These are phyloP conservation scores for Neurospora tetraspora DNA, from an alignment of 495 filamentous ascomycete species.

Conservation along the genomic window DNA sequence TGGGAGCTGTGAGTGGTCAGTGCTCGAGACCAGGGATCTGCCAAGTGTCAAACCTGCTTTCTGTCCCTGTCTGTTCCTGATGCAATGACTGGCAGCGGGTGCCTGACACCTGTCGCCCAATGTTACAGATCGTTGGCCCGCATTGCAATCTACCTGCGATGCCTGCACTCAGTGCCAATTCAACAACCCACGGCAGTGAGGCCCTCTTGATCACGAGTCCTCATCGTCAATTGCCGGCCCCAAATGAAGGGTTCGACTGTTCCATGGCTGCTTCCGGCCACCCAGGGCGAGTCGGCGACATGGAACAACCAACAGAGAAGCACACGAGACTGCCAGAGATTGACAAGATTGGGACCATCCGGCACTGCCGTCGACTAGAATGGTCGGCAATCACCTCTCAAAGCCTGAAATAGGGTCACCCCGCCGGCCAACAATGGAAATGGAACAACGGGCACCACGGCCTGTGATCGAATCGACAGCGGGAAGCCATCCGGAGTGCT, in stretches of 20 bases:
- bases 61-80: background rate
- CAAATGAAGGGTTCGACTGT: background rate
- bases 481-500: conserved; percentile 15
- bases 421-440: background rate
- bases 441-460: background rate
- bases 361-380: background rate
- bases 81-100: conserved; percentile 2
- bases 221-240: conserved; percentile 9
- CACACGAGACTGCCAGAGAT: background rate
- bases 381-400: background rate
- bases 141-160: conserved; percentile 5
- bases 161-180: background rate
- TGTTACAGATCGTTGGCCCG: conserved; percentile 9
- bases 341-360: background rate
- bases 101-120: background rate
- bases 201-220: conserved; percentile 21
- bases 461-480: conserved; percentile 20
- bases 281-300: background rate
- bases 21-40: background rate
- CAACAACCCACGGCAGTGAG: conserved; percentile 4
- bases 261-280: conserved; percentile 3
- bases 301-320: background rate
- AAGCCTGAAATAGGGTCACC: background rate
- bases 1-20: background rate
- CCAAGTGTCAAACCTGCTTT: conserved; percentile 2